Percentiles rank a stretch among this genome's conserved stretches.
Evolutionary conservation across 2,329 filamentous ascomycete species (phyloP).

Genomic region (Fusarium bactridioides): DNA sequence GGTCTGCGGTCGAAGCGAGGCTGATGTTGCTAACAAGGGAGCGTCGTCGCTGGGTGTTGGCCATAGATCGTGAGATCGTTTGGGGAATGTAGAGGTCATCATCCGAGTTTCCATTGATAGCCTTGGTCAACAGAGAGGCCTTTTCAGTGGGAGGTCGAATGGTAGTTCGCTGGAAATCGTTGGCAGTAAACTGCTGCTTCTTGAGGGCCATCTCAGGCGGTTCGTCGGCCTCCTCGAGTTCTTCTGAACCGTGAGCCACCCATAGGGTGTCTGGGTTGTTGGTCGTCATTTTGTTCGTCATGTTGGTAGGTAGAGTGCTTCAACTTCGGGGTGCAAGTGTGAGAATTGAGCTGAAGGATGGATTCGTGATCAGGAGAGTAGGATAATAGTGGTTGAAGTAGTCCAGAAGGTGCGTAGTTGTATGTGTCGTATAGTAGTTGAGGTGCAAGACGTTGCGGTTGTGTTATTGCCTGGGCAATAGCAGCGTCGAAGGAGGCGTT

Average conservation of each 20-base stretch:
- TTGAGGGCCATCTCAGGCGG: slow-evolving; percentile 71
- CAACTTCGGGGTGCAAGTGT: slow-evolving; percentile 19
- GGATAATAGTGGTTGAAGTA: background rate
- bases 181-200: slow-evolving; percentile 38
- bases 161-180: slow-evolving; percentile 57
- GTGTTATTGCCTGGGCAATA: slow-evolving; percentile 2
- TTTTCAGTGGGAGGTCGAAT: slow-evolving; percentile 63
- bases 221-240: slow-evolving; percentile 84
- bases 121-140: slow-evolving; percentile 87
- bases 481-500: slow-evolving; percentile 25
- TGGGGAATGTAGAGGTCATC: slow-evolving; percentile 55
- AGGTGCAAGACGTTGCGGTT: slow-evolving; percentile 37
- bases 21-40: slow-evolving; percentile 84
- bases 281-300: slow-evolving; percentile 36
- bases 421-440: slow-evolving; percentile 32
- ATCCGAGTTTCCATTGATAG: slow-evolving; percentile 74
- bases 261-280: slow-evolving; percentile 44
- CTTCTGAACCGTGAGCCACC: slow-evolving; percentile 58
- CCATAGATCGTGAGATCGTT: slow-evolving; percentile 42
- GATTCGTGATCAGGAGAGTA: slow-evolving; percentile 6
- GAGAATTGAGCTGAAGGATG: slow-evolving; percentile 18
- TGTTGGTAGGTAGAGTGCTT: slow-evolving; percentile 48
- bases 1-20: slow-evolving; percentile 82
- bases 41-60: slow-evolving; percentile 56
- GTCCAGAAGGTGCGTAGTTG: background rate